These are phyloP conservation scores for Orbilia ellipsospora DNA, from an alignment of 2,329 filamentous ascomycete genomes.

Conservation along the genomic window DNA sequence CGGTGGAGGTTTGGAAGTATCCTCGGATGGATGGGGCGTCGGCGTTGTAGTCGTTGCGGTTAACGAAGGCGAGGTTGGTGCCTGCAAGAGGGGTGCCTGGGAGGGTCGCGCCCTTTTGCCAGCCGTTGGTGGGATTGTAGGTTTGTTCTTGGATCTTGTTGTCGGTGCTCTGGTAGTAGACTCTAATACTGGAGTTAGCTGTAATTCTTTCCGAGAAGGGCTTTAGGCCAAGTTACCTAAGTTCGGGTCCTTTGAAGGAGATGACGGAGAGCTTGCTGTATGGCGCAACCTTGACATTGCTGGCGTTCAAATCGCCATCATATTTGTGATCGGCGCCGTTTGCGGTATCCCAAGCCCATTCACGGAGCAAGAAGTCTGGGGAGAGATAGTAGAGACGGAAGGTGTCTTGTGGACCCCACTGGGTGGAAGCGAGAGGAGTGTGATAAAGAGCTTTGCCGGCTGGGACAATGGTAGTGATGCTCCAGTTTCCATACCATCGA, in stretches of 20 bases:
- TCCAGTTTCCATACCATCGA: constrained; percentile 34
- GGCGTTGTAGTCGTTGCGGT: constrained; percentile 18
- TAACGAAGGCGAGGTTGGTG: constrained; percentile 27
- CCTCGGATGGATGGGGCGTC: constrained; percentile 34
- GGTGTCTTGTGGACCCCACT: constrained; percentile 34
- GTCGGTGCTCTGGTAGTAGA: constrained; percentile 35
- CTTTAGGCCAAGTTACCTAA: constrained; percentile 7
- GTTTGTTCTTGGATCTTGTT: constrained; percentile 34
- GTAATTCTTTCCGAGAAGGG: background rate
- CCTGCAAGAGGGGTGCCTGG: constrained; percentile 30
- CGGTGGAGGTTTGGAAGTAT: constrained; percentile 38
- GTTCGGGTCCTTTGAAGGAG: constrained; percentile 15
- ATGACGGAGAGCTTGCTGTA: constrained; percentile 34
- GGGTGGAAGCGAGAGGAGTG: constrained; percentile 15
- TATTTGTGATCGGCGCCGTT: constrained; percentile 24
- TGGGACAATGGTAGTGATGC: constrained; percentile 17
- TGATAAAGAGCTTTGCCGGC: constrained; percentile 16
- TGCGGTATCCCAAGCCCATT: constrained; percentile 36
- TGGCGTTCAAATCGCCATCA: constrained; percentile 23
- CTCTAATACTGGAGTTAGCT: background rate
- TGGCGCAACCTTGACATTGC: constrained; percentile 24
- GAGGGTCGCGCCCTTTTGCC: constrained; percentile 34
- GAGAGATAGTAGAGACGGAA: constrained; percentile 38
- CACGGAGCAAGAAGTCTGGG: constrained; percentile 27
- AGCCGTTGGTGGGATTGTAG: constrained; percentile 2